These are phyloP conservation scores for Torulaspora franciscae DNA, from an alignment of 805 yeast species.

Conservation along the genomic window DNA sequence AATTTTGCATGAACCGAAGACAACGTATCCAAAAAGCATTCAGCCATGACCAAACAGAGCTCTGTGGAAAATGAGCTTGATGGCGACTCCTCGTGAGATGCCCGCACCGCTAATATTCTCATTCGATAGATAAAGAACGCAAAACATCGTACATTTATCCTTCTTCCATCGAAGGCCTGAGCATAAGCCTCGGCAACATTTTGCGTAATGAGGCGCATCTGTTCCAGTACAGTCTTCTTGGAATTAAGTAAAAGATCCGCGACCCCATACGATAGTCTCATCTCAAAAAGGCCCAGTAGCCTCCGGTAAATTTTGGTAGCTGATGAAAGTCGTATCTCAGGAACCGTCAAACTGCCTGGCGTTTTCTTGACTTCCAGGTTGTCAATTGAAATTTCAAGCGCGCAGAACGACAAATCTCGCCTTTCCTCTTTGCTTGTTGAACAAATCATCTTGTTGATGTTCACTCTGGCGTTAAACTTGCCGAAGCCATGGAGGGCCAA, in stretches of 20 bases:
- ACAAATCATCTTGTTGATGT: constrained; percentile 38
- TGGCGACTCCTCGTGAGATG: background rate
- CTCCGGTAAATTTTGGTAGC: constrained; percentile 23
- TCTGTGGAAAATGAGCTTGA: background rate
- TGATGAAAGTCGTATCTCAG: constrained; percentile 14
- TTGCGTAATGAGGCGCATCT: constrained; percentile 13
- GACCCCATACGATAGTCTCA: constrained; percentile 35
- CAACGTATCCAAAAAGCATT: constrained; percentile 14
- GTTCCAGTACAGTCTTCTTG: constrained; percentile 20
- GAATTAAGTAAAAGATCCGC: constrained; percentile 25
- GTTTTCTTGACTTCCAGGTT: constrained; percentile 38
- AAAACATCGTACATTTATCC: background rate
- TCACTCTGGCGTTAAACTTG: constrained; percentile 42
- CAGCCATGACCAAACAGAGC: constrained; percentile 8
- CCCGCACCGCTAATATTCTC: background rate
- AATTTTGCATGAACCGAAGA: constrained; percentile 14
- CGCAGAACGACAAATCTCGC: constrained; percentile 38
- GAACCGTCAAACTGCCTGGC: constrained; percentile 18
- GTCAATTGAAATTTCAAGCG: constrained; percentile 36
- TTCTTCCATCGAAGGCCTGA: constrained; percentile 7
- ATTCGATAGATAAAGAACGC: constrained; percentile 2
- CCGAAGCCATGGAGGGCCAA: constrained; percentile 38
- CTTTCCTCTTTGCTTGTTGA: constrained; percentile 21
- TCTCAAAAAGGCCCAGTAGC: constrained; percentile 28
- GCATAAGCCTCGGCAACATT: constrained; percentile 23